Evolutionary conservation across 2,329 filamentous ascomycete species (phyloP), one percentile per base, ranked within the genome.

Genomic region (Annulohypoxylon truncatum): DNA sequence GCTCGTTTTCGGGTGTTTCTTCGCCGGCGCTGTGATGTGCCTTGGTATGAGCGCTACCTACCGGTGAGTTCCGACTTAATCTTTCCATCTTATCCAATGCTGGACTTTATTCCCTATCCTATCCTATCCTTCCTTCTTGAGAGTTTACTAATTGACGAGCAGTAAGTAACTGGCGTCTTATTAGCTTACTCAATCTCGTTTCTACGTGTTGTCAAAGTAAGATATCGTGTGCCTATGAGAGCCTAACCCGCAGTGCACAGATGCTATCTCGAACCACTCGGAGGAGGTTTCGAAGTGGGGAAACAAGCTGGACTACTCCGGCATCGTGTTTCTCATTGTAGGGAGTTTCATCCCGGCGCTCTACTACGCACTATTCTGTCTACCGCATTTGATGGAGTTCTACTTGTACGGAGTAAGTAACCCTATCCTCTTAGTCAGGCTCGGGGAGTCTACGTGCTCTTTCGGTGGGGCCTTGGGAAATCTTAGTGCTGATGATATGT

Each of bases 271-370:
- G 20, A 97, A 97, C 71, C 96, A 99, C 78, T 96, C 92, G 15
- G 87, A 89, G 35, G 79, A 80, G 1, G 92, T 97, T 12, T 89
- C 91, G 1, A 90, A 87, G 67, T 92, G 93, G 83, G 94, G 94
- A 9, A 98, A 98, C 77, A 93, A 97, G 78, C 82, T 98, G 61
- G 96, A 99, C 77, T 98, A 99, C 77, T 88, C 95, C 4, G 96
- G 96, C 5, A 99, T 99, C 72, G 92, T 98, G 28, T 88, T 90
- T 51, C 82, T 99, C 71, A 98, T 98, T 64, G 92, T 95, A 71
- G 96, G 96, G 5, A 95, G 91, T 77, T 97, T 95, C 76, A 88
- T 98, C 47, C 94, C 96, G 1, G 91, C 92, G 52, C 79, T 99
- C 64, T 96, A 93, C 78, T 97, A 96, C 78, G 94, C 91, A 2